Evolutionary conservation across 2,329 filamentous ascomycete genomes (phyloP).

Genomic region (Calonectria naviculata): DNA sequence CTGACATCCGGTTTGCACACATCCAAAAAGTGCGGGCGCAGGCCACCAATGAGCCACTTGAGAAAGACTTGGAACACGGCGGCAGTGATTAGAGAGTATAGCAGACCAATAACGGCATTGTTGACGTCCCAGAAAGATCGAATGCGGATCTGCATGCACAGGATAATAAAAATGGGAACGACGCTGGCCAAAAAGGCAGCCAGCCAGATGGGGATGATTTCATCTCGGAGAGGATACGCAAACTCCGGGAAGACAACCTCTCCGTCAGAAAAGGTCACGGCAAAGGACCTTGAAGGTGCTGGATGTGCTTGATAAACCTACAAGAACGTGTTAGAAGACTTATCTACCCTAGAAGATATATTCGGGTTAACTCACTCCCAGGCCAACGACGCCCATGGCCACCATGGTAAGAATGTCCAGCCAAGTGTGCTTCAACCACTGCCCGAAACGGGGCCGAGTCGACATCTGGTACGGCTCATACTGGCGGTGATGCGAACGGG

Average conservation of each 20-base stretch:
- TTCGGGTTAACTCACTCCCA: slow-evolving; percentile 64
- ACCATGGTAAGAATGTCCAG: slow-evolving; percentile 77
- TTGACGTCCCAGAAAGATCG: slow-evolving; percentile 78
- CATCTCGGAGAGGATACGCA: slow-evolving; percentile 76
- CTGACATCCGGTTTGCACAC: slow-evolving; percentile 70
- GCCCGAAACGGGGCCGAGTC: slow-evolving; percentile 69
- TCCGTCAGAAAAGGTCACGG: slow-evolving; percentile 73
- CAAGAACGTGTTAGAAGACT: neutral
- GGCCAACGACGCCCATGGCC: slow-evolving; percentile 71
- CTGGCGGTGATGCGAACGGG: neutral
- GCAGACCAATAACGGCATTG: slow-evolving; percentile 75
- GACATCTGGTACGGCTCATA: slow-evolving; percentile 55
- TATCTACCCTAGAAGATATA: neutral
- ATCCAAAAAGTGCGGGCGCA: slow-evolving; percentile 77
- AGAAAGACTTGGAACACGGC: slow-evolving; percentile 83
- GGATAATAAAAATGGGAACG: slow-evolving; percentile 73
- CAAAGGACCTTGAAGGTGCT: slow-evolving; percentile 75
- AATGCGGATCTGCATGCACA: slow-evolving; percentile 75
- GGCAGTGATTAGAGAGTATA: slow-evolving; percentile 76
- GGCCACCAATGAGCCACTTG: slow-evolving; percentile 80
- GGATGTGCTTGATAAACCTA: slow-evolving; percentile 73
- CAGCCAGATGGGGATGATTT: slow-evolving; percentile 78
- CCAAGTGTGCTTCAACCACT: slow-evolving; percentile 76
- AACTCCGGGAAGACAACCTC: slow-evolving; percentile 78
- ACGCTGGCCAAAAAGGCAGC: slow-evolving; percentile 74